Percentiles rank a stretch among this genome's conserved stretches.
Conservation (phyloP, 164 flowering plant genomes). For the Tinospora cordifolia region DNA sequence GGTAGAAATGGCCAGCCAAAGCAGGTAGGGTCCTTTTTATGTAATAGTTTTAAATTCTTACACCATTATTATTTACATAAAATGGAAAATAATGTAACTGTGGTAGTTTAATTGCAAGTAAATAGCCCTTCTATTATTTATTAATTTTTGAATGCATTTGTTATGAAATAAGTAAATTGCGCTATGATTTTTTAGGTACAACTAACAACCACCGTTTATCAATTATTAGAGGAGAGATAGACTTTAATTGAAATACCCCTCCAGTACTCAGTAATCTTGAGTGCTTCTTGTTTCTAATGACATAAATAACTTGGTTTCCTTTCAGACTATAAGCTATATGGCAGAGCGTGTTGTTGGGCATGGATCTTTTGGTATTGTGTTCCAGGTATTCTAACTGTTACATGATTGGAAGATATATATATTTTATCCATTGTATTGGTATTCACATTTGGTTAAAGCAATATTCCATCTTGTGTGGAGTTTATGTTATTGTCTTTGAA, state of each 20-base stretch:
- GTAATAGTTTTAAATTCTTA: background rate
- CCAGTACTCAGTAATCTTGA: background rate
- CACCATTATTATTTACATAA: background rate
- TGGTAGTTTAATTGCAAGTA: background rate
- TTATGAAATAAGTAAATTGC: background rate
- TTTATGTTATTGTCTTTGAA: background rate
- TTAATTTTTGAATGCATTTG: background rate
- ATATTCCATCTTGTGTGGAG: background rate
- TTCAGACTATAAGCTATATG: conserved; percentile 19
- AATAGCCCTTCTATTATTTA: background rate
- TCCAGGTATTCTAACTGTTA: conserved; percentile 38
- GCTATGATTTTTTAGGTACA: background rate
- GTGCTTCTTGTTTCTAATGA: background rate
- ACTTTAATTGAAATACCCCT: background rate
- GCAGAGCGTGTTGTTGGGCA: conserved; percentile 20
- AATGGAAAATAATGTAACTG: background rate
- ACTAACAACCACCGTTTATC: background rate
- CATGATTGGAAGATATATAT: background rate
- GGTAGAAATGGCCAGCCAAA: conserved; percentile 61
- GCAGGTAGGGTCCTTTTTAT: conserved; percentile 30
- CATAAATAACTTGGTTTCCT: background rate
- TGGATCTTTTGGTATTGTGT: conserved; percentile 79
- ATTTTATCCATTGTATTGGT: background rate
- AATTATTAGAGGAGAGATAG: background rate
- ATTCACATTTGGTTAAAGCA: background rate